These are phyloP conservation scores for Nitzschia inconspicua DNA, from an alignment of 108 stramenopile genomes.

Conservation along the genomic window DNA sequence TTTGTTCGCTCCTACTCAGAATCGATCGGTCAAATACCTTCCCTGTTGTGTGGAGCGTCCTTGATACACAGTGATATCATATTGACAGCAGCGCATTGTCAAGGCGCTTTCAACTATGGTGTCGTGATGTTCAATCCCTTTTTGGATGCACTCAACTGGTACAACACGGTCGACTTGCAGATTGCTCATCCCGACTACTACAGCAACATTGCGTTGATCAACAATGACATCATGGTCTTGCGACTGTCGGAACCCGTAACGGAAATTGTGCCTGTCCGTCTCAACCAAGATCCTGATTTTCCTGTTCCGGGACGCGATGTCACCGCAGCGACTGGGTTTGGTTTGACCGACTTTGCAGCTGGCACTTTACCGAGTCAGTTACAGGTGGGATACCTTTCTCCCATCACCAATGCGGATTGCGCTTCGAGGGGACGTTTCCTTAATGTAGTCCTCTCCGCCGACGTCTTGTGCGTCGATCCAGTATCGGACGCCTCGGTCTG, in stretches of 20 bases:
- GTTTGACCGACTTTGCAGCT: slow-evolving; percentile 2
- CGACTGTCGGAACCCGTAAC: slow-evolving; percentile 9
- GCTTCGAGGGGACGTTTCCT: background rate
- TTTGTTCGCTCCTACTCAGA: slow-evolving; percentile 8
- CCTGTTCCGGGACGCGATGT: background rate
- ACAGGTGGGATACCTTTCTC: slow-evolving; percentile 3
- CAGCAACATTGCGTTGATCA: slow-evolving; percentile 1
- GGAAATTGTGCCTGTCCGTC: slow-evolving; percentile 8
- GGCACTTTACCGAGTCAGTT: background rate
- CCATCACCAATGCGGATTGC: slow-evolving; percentile 4
- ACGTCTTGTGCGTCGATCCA: slow-evolving; percentile 15
- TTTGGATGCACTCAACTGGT: background rate
- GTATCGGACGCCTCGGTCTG: slow-evolving; percentile 8
- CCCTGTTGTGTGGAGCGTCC: slow-evolving; percentile 23
- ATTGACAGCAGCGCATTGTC: slow-evolving; percentile 39
- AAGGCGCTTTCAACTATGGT: slow-evolving; percentile 22
- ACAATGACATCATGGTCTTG: slow-evolving; percentile 27
- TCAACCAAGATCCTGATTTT: slow-evolving; percentile 15
- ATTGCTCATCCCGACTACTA: slow-evolving; percentile 18
- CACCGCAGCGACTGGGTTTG: slow-evolving; percentile 2
- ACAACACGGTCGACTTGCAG: slow-evolving; percentile 1
- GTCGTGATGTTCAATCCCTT: slow-evolving; percentile 2
- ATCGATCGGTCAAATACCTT: background rate
- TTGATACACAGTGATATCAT: slow-evolving; percentile 37
- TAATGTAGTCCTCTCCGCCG: slow-evolving; percentile 4